Evolutionary conservation across 192 early-diverging fungal species (phyloP).

Genomic region (Physocladia obscura): DNA sequence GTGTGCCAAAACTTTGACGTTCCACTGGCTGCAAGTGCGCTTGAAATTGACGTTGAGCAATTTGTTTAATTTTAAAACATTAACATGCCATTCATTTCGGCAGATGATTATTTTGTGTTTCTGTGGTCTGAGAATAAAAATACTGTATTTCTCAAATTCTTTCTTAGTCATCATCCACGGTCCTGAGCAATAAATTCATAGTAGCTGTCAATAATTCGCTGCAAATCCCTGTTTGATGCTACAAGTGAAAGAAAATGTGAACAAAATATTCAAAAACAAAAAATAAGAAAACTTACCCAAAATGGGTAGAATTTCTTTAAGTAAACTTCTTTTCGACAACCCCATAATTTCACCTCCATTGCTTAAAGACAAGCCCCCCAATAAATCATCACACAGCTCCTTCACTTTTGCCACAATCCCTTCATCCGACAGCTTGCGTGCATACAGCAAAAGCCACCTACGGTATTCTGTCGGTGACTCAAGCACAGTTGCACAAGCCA

Average conservation of each 20-base stretch:
- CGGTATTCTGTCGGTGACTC: constrained; percentile 60
- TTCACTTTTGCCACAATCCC: constrained; percentile 56
- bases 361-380: constrained; percentile 46
- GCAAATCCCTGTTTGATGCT: neutral
- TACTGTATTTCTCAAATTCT: neutral
- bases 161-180: neutral
- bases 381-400: constrained; percentile 68
- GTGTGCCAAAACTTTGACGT: constrained; percentile 85
- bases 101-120: neutral
- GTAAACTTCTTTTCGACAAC: neutral
- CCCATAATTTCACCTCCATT: constrained; percentile 30
- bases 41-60: constrained; percentile 95
- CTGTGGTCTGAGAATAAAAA: neutral
- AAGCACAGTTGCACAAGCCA: constrained; percentile 51
- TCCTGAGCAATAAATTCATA: neutral
- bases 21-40: constrained; percentile 76
- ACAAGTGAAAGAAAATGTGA: neutral
- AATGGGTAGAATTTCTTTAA: constrained; percentile 28
- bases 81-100: neutral
- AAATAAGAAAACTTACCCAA: constrained; percentile 1
- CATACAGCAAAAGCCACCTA: constrained; percentile 63
- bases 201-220: neutral
- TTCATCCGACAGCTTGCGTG: constrained; percentile 65
- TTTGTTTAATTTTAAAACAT: constrained; percentile 79
- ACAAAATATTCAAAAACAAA: neutral